Evolutionary conservation across 306 rosid genomes (phyloP).

Genomic region (Arachis stenosperma): DNA sequence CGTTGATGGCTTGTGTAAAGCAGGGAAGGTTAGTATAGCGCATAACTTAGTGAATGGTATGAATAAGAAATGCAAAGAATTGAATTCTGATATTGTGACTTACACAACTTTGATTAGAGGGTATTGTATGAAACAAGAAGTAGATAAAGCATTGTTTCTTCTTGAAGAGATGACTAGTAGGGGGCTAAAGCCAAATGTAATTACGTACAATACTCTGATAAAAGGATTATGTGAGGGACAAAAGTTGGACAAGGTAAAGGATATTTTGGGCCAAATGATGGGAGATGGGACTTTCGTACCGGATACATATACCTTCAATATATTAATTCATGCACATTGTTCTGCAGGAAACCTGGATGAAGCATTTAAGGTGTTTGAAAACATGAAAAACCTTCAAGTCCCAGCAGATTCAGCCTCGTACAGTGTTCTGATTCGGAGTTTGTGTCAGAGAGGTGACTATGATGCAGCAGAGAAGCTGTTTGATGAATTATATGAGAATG

Average conservation of each 20-base stretch:
- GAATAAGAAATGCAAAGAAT: constrained; percentile 60
- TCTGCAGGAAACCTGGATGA: constrained; percentile 63
- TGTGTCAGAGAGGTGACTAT: constrained; percentile 63
- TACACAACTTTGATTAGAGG: constrained; percentile 82
- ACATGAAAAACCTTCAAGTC: constrained; percentile 60
- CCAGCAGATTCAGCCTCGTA: constrained; percentile 79
- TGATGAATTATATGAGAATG: constrained; percentile 64
- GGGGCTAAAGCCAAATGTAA: constrained; percentile 63
- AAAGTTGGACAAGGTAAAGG: constrained; percentile 61
- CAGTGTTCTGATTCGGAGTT: constrained; percentile 65
- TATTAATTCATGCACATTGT: constrained; percentile 65
- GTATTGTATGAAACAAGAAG: constrained; percentile 66
- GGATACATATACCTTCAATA: constrained; percentile 81
- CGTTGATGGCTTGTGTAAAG: constrained; percentile 89
- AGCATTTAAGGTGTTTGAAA: constrained; percentile 64
- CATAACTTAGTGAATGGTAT: constrained; percentile 74
- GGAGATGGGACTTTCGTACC: constrained; percentile 54
- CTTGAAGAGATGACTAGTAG: constrained; percentile 69
- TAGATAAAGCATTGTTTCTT: constrained; percentile 65
- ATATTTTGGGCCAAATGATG: constrained; percentile 54
- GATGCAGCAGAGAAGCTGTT: constrained; percentile 67
- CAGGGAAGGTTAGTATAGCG: constrained; percentile 64
- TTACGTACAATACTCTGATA: constrained; percentile 71
- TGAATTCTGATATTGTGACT: constrained; percentile 79
- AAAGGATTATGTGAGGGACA: constrained; percentile 78